Evolutionary conservation across 106 monocot genomes (phyloP), one percentile per base, ranked within the genome.

Genomic region (Apostasia ramifera): DNA sequence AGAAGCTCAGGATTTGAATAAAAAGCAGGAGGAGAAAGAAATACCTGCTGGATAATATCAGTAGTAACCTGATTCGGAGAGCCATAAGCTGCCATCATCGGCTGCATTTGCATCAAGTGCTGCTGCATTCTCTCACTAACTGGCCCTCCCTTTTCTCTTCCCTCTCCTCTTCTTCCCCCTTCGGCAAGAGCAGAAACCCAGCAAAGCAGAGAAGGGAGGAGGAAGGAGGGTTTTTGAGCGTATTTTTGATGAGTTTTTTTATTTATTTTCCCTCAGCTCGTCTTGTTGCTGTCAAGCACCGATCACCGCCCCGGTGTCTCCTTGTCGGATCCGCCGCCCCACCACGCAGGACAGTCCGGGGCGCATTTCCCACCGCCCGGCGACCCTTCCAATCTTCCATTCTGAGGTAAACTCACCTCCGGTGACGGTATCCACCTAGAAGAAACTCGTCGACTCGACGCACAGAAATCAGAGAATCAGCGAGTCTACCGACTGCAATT

Each of bases 21-120:
- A 10, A 38, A 8, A 38, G 15, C 37, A 54, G 40, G 57, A 15
- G 45, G 41, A 55, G 53, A 8, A 68, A 11, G 56, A 50, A 44
- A 47, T 12, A 87, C 87, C 87, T 87, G 87, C 66, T 87, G 87
- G 47, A 87, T 87, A 63, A 87, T 74, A 74, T 87, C 87, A 39
- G 87, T 83, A 69, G 87, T 87, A 78, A 87, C 81, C 48, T 80
- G 81, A 59, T 76, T 87, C 4, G 79, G 80, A 26, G 80, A 78
- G 56, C 71, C 80, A 40, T 83, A 87, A 59, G 81, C 78, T 59
- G 83, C 83, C 87, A 87, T 83, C 77, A 87, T 83, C 66, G 83
- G 87, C 82, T 86, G 87, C 87, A 83, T 81, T 77, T 87, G 87
- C 83, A 83, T 83, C 71, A 83, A 83, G 67, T 87, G 87, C 80